Base-by-base conservation (phyloP, 768 basidiomycete species). In the Rhodotorula diobovata region DNA sequence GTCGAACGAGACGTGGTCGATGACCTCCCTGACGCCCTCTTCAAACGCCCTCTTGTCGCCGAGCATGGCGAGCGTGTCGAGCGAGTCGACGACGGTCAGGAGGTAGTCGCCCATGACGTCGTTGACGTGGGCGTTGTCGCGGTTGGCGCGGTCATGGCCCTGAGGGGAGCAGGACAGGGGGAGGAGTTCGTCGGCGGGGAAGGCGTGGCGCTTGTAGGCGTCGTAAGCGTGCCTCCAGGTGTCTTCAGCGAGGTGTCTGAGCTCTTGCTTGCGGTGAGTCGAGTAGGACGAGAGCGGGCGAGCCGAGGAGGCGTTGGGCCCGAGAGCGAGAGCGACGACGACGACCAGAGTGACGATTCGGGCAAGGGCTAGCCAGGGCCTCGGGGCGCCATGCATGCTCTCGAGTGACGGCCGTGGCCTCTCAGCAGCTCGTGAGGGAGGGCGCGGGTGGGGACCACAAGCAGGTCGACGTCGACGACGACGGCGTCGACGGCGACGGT, bases 51-150 rank as follows among this genome's bases (percentile, higher is more conserved):
- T 77, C 34, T 85, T 85, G 77, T 94, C 90, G 74, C 87, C 85
- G 45, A 94, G 84, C n/a, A 97, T 70, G n/a, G 94, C 88, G 16
- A 99, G 81, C 0, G 93, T 89, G 77, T 96, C 94, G 60, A 98
- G 82, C 4, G 89, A 87, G 71, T 84, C 83, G 41, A 84, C 78
- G 25, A 82, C 77, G 1, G 82, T 82, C 25, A 82, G 43, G 20
- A 63, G 54, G 45, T 63, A 96, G 81, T 97, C 96, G 53, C 94
- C 93, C 35, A 90, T 88, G 70, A 99, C 93, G 78, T 98, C 95
- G 78, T 98, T 98, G 41, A 87, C 81, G 4, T 87, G 90, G 73
- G 87, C 83, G 74, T 97, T 92, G 61, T 67, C 64, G 30, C 46
- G 71, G 56, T 59, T 63, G 45, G 28, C 54, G 63, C 45, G 39